Evolutionary conservation across 805 yeast genomes (phyloP).

Genomic region (Deakozyma indianensis): DNA sequence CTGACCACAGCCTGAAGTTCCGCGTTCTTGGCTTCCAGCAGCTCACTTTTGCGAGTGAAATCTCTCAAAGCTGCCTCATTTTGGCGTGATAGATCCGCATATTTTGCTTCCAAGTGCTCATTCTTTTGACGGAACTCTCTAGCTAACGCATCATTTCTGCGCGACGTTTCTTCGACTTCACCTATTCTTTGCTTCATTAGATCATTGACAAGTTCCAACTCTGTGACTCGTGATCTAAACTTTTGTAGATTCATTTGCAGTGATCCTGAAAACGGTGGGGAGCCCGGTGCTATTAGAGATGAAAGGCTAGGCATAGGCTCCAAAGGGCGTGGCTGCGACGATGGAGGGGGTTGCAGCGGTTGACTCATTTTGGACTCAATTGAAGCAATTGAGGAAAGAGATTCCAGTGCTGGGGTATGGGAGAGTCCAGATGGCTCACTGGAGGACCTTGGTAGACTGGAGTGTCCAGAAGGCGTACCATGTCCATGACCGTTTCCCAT

Average conservation of each 20-base stretch:
- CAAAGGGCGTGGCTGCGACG: not conserved
- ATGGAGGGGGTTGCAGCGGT: not conserved
- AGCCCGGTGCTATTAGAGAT: not conserved
- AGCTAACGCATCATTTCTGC: not conserved
- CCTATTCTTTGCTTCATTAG: not conserved
- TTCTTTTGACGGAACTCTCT: not conserved
- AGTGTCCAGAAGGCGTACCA: not conserved
- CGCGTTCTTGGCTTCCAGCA: not conserved
- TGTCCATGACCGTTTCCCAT: not conserved
- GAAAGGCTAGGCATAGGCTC: not conserved
- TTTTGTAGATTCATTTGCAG: not conserved
- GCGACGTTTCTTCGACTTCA: not conserved
- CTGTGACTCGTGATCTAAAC: not conserved
- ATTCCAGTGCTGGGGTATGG: not conserved
- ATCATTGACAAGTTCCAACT: not conserved
- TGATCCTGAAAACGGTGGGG: not conserved
- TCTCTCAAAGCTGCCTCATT: not conserved
- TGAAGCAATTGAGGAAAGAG: not conserved
- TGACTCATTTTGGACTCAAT: conserved; percentile 1
- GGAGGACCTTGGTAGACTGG: not conserved
- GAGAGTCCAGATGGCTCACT: not conserved
- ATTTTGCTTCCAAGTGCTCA: not conserved
- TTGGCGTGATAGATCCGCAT: no score
- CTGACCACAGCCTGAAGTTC: not conserved
- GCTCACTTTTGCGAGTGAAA: not conserved